Conservation (phyloP, 1,139 yeast genomes). For the Yamadazyma pseudoaaseri region DNA sequence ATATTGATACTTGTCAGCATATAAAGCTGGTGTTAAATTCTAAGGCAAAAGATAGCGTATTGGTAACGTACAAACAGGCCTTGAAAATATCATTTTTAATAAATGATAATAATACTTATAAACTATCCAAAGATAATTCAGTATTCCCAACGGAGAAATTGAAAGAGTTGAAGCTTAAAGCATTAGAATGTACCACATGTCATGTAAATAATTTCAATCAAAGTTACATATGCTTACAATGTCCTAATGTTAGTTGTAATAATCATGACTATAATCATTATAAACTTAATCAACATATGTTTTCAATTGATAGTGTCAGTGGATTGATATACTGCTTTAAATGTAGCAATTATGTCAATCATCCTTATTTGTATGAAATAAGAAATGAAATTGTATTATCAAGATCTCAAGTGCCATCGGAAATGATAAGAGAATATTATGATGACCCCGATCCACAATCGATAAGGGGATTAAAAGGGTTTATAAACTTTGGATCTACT, state of each 20-base stretch:
- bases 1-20: slow-evolving; percentile 50
- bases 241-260: slow-evolving; percentile 78
- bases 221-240: slow-evolving; percentile 72
- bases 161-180: slow-evolving; percentile 36
- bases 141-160: slow-evolving; percentile 31
- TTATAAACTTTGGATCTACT: slow-evolving; percentile 92
- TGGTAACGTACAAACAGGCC: slow-evolving; percentile 59
- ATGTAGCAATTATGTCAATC: slow-evolving; percentile 72
- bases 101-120: slow-evolving; percentile 20
- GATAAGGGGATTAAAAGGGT: slow-evolving; percentile 76
- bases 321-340: slow-evolving; percentile 74
- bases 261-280: slow-evolving; percentile 66
- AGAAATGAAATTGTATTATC: slow-evolving; percentile 30
- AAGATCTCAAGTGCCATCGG: neutral
- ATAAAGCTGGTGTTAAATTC: slow-evolving; percentile 52
- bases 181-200: slow-evolving; percentile 54
- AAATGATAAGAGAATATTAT: slow-evolving; percentile 23
- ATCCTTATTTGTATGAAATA: slow-evolving; percentile 52
- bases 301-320: slow-evolving; percentile 62
- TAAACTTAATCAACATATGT: slow-evolving; percentile 60
- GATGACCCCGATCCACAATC: slow-evolving; percentile 59
- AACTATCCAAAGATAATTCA: slow-evolving; percentile 31
- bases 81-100: slow-evolving; percentile 45
- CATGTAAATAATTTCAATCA: slow-evolving; percentile 44
- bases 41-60: slow-evolving; percentile 53